A percentile compares a stretch with the other conserved stretches of the same genome.
These are phyloP conservation scores for Eutrema yunnanense DNA, from an alignment of 345 rosid genomes.

Conservation along the genomic window DNA sequence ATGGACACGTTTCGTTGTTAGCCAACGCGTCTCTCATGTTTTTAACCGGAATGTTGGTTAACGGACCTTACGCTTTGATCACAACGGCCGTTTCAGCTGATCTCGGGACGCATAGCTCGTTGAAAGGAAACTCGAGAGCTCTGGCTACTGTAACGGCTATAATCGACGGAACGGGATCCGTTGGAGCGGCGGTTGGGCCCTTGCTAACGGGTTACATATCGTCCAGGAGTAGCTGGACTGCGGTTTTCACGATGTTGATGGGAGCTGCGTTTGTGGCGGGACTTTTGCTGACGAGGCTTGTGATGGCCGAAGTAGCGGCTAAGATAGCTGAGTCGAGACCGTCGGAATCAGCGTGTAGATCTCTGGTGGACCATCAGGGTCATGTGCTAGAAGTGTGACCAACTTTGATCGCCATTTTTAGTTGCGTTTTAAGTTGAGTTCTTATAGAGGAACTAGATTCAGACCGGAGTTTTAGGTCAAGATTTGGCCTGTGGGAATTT, in stretches of 20 bases:
- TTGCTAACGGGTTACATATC: conserved; percentile 85
- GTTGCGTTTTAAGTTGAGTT: conserved; percentile 10
- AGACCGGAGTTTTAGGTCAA: conserved; percentile 3
- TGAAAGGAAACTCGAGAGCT: conserved; percentile 84
- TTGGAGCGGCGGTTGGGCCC: conserved; percentile 98
- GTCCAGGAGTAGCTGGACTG: conserved; percentile 66
- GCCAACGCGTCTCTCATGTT: conserved; percentile 66
- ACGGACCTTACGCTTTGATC: conserved; percentile 91
- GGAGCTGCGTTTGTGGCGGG: conserved; percentile 80
- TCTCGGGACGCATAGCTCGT: conserved; percentile 86
- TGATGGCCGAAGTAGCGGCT: conserved; percentile 65
- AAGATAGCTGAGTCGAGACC: conserved; percentile 51
- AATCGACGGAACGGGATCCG: conserved; percentile 94
- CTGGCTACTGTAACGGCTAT: conserved; percentile 96
- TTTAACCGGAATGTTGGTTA: conserved; percentile 81
- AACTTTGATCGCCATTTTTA: conserved; percentile 16
- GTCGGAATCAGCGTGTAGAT: conserved; percentile 17
- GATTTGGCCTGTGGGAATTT: conserved; percentile 21
- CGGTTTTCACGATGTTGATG: conserved; percentile 92
- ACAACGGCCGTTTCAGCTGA: conserved; percentile 97
- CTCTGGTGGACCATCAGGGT: conserved; percentile 19
- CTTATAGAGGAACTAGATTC: conserved; percentile 1
- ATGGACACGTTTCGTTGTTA: conserved; percentile 64
- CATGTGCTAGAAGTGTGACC: conserved; percentile 24
- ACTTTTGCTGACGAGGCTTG: conserved; percentile 67